Percentiles rank a stretch among this genome's conserved stretches.
phyloP scores from a whole-genome alignment of 176 grass and related monocot genomes.

The Poa annua region DNA sequence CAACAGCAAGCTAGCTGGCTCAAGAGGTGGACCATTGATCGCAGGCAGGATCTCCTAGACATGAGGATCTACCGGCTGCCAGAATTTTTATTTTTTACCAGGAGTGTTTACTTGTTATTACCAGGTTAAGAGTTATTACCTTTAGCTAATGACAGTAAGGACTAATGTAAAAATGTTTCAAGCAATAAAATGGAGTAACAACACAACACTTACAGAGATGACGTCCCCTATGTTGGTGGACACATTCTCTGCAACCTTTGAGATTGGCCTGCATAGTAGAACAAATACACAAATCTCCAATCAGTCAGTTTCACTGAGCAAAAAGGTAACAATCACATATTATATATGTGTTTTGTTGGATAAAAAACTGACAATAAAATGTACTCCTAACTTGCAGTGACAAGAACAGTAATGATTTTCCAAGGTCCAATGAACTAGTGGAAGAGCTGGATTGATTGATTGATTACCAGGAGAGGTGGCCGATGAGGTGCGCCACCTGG shows the following conservation, averaged over 20 bases:
- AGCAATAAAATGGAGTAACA: background rate
- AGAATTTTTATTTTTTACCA: no score
- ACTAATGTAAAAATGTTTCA: background rate
- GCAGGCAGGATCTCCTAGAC: slow-evolving; percentile 2
- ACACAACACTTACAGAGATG: slow-evolving; percentile 68
- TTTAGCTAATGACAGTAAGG: background rate
- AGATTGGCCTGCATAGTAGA: slow-evolving; percentile 56
- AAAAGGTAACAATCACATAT: background rate
- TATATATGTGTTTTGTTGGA: background rate
- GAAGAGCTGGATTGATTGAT: background rate
- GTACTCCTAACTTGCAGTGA: no score
- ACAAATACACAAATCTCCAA: no score
- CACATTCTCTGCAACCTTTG: slow-evolving; percentile 74
- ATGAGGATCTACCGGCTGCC: background rate
- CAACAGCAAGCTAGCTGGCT: background rate
- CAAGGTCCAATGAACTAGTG: background rate
- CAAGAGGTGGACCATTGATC: background rate
- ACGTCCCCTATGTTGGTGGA: slow-evolving; percentile 73
- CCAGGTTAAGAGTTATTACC: background rate
- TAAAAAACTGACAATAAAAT: no score
- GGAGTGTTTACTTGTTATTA: slow-evolving; percentile 3
- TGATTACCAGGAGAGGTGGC: slow-evolving; percentile 63
- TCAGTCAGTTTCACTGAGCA: no score
- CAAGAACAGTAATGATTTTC: no score
- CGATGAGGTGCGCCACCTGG: slow-evolving; percentile 73